These are phyloP conservation scores for Fusarium denticulatum DNA, from an alignment of 2,329 filamentous ascomycete genomes.

Conservation along the genomic window DNA sequence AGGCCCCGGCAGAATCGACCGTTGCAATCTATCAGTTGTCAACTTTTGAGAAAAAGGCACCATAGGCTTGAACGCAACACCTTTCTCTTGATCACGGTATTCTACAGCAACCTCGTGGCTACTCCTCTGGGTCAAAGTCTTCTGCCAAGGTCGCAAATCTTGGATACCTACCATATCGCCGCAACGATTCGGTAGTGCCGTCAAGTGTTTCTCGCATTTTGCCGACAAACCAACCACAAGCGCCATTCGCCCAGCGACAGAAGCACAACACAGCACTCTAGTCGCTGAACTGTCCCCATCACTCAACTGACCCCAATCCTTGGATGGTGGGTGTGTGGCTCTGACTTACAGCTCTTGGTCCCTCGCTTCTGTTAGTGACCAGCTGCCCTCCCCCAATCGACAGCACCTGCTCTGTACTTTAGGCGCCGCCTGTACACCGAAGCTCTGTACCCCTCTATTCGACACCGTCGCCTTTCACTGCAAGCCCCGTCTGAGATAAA, in stretches of 20 bases:
- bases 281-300: slow-evolving; percentile 31
- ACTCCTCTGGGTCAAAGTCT: slow-evolving; percentile 5
- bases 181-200: slow-evolving; percentile 34
- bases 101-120: slow-evolving; percentile 15
- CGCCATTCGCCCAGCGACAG: slow-evolving; percentile 19
- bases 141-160: slow-evolving; percentile 23
- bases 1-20: slow-evolving; percentile 8
- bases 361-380: slow-evolving; percentile 40
- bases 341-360: slow-evolving; percentile 33
- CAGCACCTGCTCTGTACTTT: slow-evolving; percentile 27
- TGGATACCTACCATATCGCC: slow-evolving; percentile 14
- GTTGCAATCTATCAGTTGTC: slow-evolving; percentile 17
- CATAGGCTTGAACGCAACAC: slow-evolving; percentile 16
- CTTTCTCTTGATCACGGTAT: slow-evolving; percentile 26
- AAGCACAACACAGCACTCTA: slow-evolving; percentile 17
- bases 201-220: slow-evolving; percentile 24
- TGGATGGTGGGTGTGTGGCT: slow-evolving; percentile 42
- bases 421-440: slow-evolving; percentile 37
- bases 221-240: slow-evolving; percentile 35
- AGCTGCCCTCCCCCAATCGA: slow-evolving; percentile 27
- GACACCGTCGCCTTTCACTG: slow-evolving; percentile 22
- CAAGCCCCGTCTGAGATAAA: slow-evolving; percentile 23
- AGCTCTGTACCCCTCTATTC: slow-evolving; percentile 33
- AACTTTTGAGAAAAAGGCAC: neutral
- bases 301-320: slow-evolving; percentile 21